Conservation (phyloP, 2,329 filamentous ascomycete genomes). For the Colletotrichum falcatum region DNA sequence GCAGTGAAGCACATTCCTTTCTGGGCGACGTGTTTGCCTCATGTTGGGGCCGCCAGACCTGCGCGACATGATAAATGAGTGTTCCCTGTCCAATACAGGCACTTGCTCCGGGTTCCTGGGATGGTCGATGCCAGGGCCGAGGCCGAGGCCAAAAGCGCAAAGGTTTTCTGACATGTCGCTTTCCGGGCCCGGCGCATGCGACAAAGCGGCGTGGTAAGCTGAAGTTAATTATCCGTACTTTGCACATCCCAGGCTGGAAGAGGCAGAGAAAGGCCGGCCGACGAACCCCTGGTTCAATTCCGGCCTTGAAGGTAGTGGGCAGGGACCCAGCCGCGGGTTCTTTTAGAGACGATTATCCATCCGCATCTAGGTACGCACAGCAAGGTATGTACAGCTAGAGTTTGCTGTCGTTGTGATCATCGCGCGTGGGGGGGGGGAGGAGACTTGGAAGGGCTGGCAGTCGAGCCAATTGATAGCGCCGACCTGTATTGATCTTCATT, state of each 20-base stretch:
- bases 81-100: slow-evolving; percentile 3
- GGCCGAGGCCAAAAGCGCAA: neutral
- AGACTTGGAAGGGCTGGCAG: neutral
- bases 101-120: slow-evolving; percentile 19
- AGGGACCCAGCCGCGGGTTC: neutral
- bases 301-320: neutral
- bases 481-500: slow-evolving; percentile 15
- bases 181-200: neutral
- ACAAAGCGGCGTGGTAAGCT: neutral
- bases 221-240: no score
- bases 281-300: neutral
- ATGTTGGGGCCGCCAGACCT: neutral
- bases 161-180: neutral
- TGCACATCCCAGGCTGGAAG: neutral
- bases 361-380: neutral
- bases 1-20: slow-evolving; percentile 23
- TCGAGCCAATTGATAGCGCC: neutral
- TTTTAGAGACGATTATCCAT: neutral
- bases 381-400: no score
- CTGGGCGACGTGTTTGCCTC: slow-evolving; percentile 31
- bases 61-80: neutral
- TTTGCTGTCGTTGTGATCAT: neutral
- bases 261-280: neutral
- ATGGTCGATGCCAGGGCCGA: neutral
- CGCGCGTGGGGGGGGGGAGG: neutral